phyloP scores from a whole-genome alignment of 1,284 basidiomycete genomes.

The Malassezia obtusa region DNA sequence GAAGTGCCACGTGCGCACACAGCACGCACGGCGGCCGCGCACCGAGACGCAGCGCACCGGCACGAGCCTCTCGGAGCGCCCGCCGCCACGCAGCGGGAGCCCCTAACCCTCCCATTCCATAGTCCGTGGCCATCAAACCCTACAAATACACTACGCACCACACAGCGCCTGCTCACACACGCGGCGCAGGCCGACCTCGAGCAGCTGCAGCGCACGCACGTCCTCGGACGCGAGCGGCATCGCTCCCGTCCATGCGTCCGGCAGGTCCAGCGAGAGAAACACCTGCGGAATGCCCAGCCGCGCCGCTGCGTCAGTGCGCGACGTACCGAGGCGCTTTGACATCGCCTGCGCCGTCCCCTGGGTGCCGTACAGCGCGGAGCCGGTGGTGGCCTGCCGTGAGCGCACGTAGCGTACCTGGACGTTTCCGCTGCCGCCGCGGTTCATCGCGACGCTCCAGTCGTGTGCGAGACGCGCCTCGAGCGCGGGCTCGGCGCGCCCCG shows the following conservation, averaged over 20 bases:
- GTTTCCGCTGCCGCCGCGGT: conserved; percentile 1
- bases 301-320: conserved; percentile 12
- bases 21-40: background rate
- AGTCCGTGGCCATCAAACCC: too few relatives aligned
- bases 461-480: conserved; percentile 4
- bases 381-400: conserved; percentile 4
- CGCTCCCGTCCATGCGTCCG: conserved; percentile 3
- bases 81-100: too few relatives aligned
- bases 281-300: conserved; percentile 22
- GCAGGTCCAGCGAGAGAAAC: conserved; percentile 26
- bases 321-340: conserved; percentile 11
- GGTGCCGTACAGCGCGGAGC: conserved; percentile 2
- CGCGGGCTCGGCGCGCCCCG: conserved; percentile 5
- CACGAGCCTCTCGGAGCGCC: background rate
- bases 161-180: background rate
- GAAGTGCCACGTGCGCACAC: background rate
- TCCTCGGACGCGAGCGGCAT: conserved; percentile 17
- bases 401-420: background rate
- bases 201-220: conserved; percentile 17
- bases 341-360: background rate
- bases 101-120: too few relatives aligned
- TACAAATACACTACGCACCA: background rate
- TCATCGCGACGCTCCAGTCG: conserved; percentile 28
- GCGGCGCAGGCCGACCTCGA: conserved; percentile 25
- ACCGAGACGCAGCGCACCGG: too few relatives aligned